A percentile compares a stretch with the other conserved stretches of the same genome.
Evolutionary conservation across 73 alveolate species (phyloP).

Genomic region (Paramecium pentaurelia): DNA sequence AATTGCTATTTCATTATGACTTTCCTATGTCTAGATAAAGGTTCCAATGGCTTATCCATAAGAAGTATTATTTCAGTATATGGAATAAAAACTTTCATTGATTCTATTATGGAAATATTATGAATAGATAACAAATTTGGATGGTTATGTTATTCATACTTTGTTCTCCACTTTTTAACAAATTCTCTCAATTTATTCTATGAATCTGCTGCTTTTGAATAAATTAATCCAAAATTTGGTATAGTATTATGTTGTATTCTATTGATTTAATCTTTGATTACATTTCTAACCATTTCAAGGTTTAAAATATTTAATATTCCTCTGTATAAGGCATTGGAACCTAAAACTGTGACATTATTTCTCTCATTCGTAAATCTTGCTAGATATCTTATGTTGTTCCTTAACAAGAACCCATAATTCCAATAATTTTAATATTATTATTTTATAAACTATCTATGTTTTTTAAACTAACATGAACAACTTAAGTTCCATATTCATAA

Average conservation of each 20-base stretch:
- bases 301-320: neutral
- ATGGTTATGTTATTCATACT: slow-evolving; percentile 1
- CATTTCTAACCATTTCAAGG: neutral
- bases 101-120: neutral
- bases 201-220: neutral
- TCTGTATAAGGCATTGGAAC: slow-evolving; percentile 14
- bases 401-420: slow-evolving; percentile 4
- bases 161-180: neutral
- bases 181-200: neutral
- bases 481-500: neutral
- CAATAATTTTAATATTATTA: neutral
- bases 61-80: neutral
- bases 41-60: neutral
- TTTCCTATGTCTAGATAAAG: slow-evolving; percentile 20
- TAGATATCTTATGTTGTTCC: neutral
- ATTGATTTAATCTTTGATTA: neutral
- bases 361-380: neutral
- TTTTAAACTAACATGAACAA: neutral
- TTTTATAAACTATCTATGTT: neutral
- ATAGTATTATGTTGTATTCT: neutral
- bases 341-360: neutral
- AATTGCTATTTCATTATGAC: neutral
- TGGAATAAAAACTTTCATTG: slow-evolving; percentile 5
- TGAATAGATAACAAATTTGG: slow-evolving; percentile 29
- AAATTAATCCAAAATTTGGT: neutral